Evolutionary conservation across 768 basidiomycete genomes (phyloP).

Genomic region (Suillus fuscotomentosus): DNA sequence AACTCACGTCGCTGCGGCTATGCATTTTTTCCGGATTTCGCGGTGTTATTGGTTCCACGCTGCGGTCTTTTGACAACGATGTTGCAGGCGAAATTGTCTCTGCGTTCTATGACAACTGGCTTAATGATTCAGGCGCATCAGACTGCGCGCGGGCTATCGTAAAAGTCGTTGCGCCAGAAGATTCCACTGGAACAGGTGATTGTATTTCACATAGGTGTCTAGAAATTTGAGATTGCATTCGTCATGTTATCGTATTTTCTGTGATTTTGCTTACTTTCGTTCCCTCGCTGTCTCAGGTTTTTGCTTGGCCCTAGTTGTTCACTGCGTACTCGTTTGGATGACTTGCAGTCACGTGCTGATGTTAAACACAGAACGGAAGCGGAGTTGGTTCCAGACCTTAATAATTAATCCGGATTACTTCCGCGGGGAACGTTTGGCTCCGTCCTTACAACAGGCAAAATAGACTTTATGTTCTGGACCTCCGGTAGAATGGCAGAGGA

Average conservation of each 20-base stretch:
- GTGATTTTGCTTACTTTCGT: neutral
- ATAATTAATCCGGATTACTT: neutral
- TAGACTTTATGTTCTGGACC: neutral
- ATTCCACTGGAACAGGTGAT: neutral
- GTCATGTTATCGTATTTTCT: neutral
- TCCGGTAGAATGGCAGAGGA: neutral
- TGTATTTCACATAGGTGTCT: neutral
- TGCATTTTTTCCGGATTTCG: neutral
- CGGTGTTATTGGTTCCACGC: neutral
- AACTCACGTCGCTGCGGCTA: neutral
- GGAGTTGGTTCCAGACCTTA: neutral
- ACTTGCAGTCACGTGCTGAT: neutral
- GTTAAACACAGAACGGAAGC: neutral
- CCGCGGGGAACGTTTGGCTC: neutral
- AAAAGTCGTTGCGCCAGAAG: neutral
- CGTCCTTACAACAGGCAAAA: neutral
- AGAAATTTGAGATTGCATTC: neutral
- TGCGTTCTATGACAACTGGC: neutral
- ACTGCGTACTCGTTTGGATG: neutral
- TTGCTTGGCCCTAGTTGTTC: neutral
- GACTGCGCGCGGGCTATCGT: neutral
- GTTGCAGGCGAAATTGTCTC: neutral
- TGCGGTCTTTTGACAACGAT: neutral
- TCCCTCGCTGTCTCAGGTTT: neutral
- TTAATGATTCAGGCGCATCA: neutral